Conservation (phyloP, 1,284 basidiomycete species). For the Papiliotrema flavescens region DNA sequence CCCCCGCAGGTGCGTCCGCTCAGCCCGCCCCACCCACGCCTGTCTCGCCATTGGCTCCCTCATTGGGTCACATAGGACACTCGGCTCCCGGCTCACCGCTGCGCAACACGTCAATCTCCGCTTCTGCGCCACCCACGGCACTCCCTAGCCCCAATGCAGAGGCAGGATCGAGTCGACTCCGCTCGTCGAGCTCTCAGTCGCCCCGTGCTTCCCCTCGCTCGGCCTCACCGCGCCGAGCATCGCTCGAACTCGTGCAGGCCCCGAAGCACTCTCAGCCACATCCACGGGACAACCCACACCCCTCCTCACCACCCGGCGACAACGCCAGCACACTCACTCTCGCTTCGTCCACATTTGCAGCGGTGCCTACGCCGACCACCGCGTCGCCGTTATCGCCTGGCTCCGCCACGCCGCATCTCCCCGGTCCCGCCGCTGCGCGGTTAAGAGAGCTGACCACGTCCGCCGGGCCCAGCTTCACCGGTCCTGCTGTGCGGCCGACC, state of each 20-base stretch:
- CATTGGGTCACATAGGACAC: neutral
- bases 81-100: neutral
- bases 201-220: neutral
- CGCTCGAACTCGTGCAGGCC: slow-evolving; percentile 58
- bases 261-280: slow-evolving; percentile 86
- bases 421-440: neutral
- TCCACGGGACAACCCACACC: slow-evolving; percentile 90
- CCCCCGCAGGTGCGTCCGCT: slow-evolving; percentile 53
- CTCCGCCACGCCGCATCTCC: slow-evolving; percentile 4
- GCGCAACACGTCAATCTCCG: neutral
- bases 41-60: slow-evolving; percentile 7
- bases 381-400: slow-evolving; percentile 2
- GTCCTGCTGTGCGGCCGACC: slow-evolving; percentile 1
- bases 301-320: slow-evolving; percentile 80
- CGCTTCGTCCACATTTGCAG: slow-evolving; percentile 42
- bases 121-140: neutral
- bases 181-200: neutral
- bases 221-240: neutral
- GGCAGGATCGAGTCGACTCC: neutral
- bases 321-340: slow-evolving; percentile 87
- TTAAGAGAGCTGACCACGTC: slow-evolving; percentile 2
- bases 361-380: slow-evolving; percentile 2
- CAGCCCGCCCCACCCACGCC: slow-evolving; percentile 8
- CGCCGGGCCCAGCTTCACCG: slow-evolving; percentile 1
- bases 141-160: neutral